Conservation (phyloP, 1,139 yeast genomes). For the Zygotorulaspora mrakii region DNA sequence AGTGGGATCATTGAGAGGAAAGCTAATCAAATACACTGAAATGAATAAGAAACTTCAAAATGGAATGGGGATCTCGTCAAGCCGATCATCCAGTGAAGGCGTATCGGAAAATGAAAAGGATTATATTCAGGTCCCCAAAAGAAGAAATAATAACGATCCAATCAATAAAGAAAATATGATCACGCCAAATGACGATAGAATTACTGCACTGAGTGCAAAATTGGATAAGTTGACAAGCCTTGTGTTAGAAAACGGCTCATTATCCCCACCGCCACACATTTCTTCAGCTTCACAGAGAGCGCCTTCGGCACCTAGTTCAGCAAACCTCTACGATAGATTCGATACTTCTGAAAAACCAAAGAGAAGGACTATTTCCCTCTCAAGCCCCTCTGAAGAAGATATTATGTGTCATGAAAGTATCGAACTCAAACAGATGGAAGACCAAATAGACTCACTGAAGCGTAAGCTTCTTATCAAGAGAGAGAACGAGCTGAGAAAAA, state of each 20-base stretch:
- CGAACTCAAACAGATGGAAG: constrained; percentile 33
- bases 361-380: neutral
- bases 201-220: constrained; percentile 22
- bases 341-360: constrained; percentile 1
- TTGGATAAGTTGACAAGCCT: constrained; percentile 22
- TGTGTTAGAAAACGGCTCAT: constrained; percentile 13
- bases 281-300: neutral
- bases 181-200: constrained; percentile 15
- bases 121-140: constrained; percentile 18
- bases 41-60: constrained; percentile 24
- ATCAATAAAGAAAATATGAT: constrained; percentile 2
- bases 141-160: constrained; percentile 8
- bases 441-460: constrained; percentile 29
- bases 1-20: constrained; percentile 29
- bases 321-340: neutral
- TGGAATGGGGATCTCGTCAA: constrained; percentile 5
- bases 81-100: constrained; percentile 12
- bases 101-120: constrained; percentile 13
- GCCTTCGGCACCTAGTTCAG: neutral
- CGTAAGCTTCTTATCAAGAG: constrained; percentile 28
- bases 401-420: constrained; percentile 31
- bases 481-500: constrained; percentile 33
- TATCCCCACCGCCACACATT: neutral
- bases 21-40: constrained; percentile 29
- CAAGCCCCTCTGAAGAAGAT: constrained; percentile 31